A percentile compares a stretch with the other conserved stretches of the same genome.
Evolutionary conservation across 352 stramenopile species (phyloP).

Genomic region (Peronospora belbahrii): DNA sequence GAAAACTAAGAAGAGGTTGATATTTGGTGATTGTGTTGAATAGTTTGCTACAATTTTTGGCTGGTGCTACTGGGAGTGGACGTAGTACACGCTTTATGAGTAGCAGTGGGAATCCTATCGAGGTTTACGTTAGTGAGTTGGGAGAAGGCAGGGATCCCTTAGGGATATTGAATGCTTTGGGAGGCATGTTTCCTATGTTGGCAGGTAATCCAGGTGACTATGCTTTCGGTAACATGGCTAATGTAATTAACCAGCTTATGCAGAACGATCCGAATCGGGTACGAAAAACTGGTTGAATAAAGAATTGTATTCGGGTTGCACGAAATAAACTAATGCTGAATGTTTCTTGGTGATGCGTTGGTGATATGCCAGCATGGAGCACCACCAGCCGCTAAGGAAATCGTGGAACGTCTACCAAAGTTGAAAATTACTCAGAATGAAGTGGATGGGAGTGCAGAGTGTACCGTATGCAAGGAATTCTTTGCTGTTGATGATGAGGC

Average conservation of each 20-base stretch:
- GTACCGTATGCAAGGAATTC: slow-evolving; percentile 81
- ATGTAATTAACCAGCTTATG: slow-evolving; percentile 85
- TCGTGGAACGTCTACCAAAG: slow-evolving; percentile 66
- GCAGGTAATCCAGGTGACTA: slow-evolving; percentile 72
- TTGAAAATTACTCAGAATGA: slow-evolving; percentile 66
- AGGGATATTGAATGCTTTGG: slow-evolving; percentile 53
- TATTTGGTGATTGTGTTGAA: background rate
- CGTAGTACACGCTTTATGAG: slow-evolving; percentile 51
- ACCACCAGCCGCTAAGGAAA: slow-evolving; percentile 64
- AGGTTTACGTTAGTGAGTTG: slow-evolving; percentile 67
- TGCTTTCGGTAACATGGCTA: slow-evolving; percentile 77
- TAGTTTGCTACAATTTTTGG: slow-evolving; percentile 47
- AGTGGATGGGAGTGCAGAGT: slow-evolving; percentile 71
- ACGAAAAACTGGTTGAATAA: slow-evolving; percentile 11
- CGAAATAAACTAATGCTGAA: slow-evolving; percentile 3
- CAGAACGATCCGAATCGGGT: slow-evolving; percentile 83
- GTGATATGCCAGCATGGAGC: slow-evolving; percentile 51
- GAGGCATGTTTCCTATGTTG: slow-evolving; percentile 52
- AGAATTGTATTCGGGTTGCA: background rate
- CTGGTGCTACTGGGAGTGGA: slow-evolving; percentile 18
- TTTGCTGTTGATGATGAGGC: slow-evolving; percentile 75
- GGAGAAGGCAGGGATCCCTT: slow-evolving; percentile 32
- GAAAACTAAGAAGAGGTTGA: background rate
- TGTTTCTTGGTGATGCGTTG: slow-evolving; percentile 5
- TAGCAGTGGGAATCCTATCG: slow-evolving; percentile 57